phyloP scores from a whole-genome alignment of 2,329 filamentous ascomycete species.

The Phoma sp. region DNA sequence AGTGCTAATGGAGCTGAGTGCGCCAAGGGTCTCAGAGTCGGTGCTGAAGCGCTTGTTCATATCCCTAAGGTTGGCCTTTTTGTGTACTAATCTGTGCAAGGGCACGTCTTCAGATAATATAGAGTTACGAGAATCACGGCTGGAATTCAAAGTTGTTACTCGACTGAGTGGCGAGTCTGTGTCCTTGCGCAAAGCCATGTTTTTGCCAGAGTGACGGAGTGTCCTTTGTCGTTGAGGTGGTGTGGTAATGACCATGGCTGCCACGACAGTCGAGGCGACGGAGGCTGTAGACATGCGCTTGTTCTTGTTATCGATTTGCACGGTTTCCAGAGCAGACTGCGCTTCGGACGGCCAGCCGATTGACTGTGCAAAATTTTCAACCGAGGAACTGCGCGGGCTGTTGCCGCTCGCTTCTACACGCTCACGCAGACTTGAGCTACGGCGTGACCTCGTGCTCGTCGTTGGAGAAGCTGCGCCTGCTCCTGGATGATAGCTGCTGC shows the following conservation, averaged over 20 bases:
- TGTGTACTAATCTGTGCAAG: slow-evolving; percentile 58
- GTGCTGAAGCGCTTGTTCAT: slow-evolving; percentile 42
- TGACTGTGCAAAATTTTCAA: slow-evolving; percentile 56
- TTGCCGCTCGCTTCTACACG: slow-evolving; percentile 42
- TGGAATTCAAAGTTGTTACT: slow-evolving; percentile 52
- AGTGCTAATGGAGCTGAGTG: slow-evolving; percentile 7
- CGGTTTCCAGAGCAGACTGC: slow-evolving; percentile 33
- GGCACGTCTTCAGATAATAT: slow-evolving; percentile 51
- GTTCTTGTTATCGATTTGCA: slow-evolving; percentile 38
- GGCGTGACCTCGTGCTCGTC: slow-evolving; percentile 26
- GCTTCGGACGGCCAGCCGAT: slow-evolving; percentile 56
- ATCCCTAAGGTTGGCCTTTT: slow-evolving; percentile 57
- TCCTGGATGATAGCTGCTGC: slow-evolving; percentile 14
- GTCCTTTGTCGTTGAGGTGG: slow-evolving; percentile 53
- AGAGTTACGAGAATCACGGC: slow-evolving; percentile 56
- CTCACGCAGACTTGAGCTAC: slow-evolving; percentile 39
- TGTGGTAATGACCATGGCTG: slow-evolving; percentile 61
- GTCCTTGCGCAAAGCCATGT: slow-evolving; percentile 57
- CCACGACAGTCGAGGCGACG: slow-evolving; percentile 59
- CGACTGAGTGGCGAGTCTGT: slow-evolving; percentile 41
- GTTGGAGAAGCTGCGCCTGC: slow-evolving; percentile 26
- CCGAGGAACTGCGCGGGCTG: slow-evolving; percentile 46
- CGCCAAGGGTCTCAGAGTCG: slow-evolving; percentile 33
- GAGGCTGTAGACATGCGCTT: slow-evolving; percentile 59
- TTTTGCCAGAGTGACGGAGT: slow-evolving; percentile 62